Base-by-base conservation (phyloP, 805 yeast genomes). In the Metschnikowia similis region DNA sequence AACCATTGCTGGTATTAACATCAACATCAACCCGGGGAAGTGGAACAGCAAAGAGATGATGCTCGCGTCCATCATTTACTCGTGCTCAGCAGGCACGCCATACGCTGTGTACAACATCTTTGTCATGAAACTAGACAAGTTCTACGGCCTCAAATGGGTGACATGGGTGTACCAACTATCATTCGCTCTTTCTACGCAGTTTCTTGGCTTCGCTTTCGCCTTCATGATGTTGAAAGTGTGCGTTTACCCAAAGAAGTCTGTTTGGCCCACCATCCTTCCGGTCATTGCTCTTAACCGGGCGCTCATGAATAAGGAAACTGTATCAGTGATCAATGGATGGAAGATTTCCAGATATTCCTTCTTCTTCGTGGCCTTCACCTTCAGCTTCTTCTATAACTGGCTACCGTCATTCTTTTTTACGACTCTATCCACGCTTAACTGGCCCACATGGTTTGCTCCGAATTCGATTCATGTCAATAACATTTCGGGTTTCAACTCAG, bases 171-270 rank as follows among this genome's bases (percentile, higher is more conserved):
- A 75, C 63, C 84, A 81, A 63, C 55, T 82, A 11, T 56, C 81
- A 34, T 68, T 84, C 32, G 66, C 79, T 1, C 54, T 82, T 4
- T 74, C 85, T 2, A 74, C 87, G 1, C 84, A 83, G 60, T 80
- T 79, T 53, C 66, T 84, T 55, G 90, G 89, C 26, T 79, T 82
- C 58, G 84, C 87, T 1, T 76, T 84, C 61, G 87, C 89, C 6
- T 84, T 86, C 45, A 59, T 84, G 17, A 74, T 83, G 74, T 75
- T 85, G 58, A 76, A 79, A 51, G 77, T 84, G 31, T 74, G 76
- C 49, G 66, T 73, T 8, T 72, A 72, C 51, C 77, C 77, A 1
- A 63, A 65, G 26, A 72, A 69, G 52, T 65, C 77, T 0, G 53
- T 73, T 11, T 73, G 77, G 78, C 78, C 78, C 21, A 71, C 76